Evolutionary conservation across 345 rosid genomes (phyloP).

Genomic region (Cochlearia excelsa): DNA sequence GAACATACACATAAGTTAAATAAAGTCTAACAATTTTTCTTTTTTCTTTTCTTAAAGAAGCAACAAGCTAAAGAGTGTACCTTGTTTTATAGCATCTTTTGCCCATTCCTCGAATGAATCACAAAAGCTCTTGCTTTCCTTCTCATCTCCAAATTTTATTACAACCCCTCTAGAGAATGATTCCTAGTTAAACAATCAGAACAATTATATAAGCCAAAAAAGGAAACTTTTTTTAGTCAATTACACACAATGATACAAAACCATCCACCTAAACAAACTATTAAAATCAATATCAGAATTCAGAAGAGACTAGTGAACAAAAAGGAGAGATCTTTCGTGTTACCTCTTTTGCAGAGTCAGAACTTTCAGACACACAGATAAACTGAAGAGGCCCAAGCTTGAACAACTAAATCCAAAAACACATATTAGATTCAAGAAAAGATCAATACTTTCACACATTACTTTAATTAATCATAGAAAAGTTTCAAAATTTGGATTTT

Average conservation of each 20-base stretch:
- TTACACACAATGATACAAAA: neutral
- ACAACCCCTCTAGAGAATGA: conserved; percentile 57
- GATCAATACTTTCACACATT: too few species aligned
- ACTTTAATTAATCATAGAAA: conserved; percentile 1
- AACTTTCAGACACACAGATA: conserved; percentile 58
- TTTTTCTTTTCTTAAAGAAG: too few species aligned
- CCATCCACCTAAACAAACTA: conserved; percentile 7
- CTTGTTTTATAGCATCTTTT: conserved; percentile 47
- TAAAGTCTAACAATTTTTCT: too few species aligned
- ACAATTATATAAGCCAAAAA: too few species aligned
- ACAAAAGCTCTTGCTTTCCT: conserved; percentile 76
- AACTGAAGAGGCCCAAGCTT: conserved; percentile 68
- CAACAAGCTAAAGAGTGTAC: conserved; percentile 37
- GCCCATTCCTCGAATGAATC: conserved; percentile 80
- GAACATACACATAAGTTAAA: too few species aligned
- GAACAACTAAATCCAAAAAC: conserved; percentile 49
- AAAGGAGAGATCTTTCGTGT: too few species aligned
- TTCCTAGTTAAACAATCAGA: conserved; percentile 45
- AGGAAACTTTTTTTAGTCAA: too few species aligned
- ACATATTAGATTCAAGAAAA: neutral
- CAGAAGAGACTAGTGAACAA: neutral
- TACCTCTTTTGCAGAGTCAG: conserved; percentile 60
- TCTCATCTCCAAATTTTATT: conserved; percentile 66
- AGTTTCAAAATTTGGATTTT: neutral
- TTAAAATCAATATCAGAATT: neutral